Evolutionary conservation across 2,329 filamentous ascomycete species (phyloP).

Genomic region (Westerdykella sp.): DNA sequence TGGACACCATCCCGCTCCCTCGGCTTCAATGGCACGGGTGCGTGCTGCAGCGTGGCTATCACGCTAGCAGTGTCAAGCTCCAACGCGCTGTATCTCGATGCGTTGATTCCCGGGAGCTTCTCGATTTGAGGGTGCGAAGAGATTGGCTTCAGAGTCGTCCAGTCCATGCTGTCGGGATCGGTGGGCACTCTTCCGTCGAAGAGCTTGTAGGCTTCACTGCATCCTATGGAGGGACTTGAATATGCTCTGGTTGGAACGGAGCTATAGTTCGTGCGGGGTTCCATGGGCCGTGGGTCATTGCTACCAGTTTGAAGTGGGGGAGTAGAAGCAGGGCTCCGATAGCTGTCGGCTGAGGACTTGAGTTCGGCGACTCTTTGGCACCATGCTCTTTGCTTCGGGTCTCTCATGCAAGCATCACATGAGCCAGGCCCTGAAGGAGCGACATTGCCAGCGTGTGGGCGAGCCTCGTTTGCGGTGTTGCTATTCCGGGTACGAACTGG

Average conservation of each 20-base stretch:
- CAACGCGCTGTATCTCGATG: slow-evolving; percentile 27
- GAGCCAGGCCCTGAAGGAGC: slow-evolving; percentile 24
- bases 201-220: slow-evolving; percentile 31
- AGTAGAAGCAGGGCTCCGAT: slow-evolving; percentile 7
- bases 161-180: slow-evolving; percentile 26
- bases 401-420: slow-evolving; percentile 30
- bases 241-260: slow-evolving; percentile 7
- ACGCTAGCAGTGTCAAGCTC: slow-evolving; percentile 34
- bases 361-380: slow-evolving; percentile 31
- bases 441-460: slow-evolving; percentile 1
- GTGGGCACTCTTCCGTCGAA: slow-evolving; percentile 29
- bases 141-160: slow-evolving; percentile 25
- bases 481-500: background rate
- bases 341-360: slow-evolving; percentile 11
- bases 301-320: slow-evolving; percentile 19
- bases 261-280: slow-evolving; percentile 19
- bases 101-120: slow-evolving; percentile 21
- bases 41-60: slow-evolving; percentile 31
- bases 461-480: slow-evolving; percentile 1
- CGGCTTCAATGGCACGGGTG: slow-evolving; percentile 13
- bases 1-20: slow-evolving; percentile 28
- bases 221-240: slow-evolving; percentile 22
- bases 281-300: slow-evolving; percentile 19
- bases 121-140: slow-evolving; percentile 13
- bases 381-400: slow-evolving; percentile 32